Conservation (phyloP, 768 basidiomycete species). For the Mycena epipterygia region DNA sequence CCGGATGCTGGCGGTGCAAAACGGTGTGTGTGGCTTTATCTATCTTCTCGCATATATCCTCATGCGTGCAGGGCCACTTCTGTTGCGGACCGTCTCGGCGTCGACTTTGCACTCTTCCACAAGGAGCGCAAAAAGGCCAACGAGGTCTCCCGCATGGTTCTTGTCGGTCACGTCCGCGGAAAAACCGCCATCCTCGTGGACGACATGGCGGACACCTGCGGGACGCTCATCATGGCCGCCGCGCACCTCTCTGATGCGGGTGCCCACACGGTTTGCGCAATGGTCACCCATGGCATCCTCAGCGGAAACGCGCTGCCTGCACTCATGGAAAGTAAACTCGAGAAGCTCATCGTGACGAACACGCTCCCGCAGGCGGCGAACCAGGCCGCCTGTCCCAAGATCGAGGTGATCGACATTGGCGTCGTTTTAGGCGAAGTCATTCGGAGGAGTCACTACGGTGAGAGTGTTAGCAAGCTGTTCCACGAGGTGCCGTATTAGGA, state of each 20-base stretch:
- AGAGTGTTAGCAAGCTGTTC: constrained; percentile 90
- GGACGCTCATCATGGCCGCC: constrained; percentile 93
- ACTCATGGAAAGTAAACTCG: constrained; percentile 81
- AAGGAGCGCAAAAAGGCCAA: constrained; percentile 98
- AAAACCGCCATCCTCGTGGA: constrained; percentile 96
- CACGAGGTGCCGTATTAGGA: constrained; percentile 85
- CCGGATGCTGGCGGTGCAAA: constrained; percentile 99
- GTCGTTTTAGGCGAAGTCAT: constrained; percentile 88
- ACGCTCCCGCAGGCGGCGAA: constrained; percentile 92
- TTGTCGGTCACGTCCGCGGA: constrained; percentile 93
- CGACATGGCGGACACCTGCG: constrained; percentile 98
- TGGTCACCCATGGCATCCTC: constrained; percentile 97
- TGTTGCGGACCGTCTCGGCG: constrained; percentile 94
- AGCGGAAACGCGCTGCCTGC: constrained; percentile 88
- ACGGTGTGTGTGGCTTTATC: constrained; percentile 66
- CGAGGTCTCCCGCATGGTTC: constrained; percentile 93
- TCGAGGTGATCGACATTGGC: constrained; percentile 95
- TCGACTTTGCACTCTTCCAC: constrained; percentile 99
- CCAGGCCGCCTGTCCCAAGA: constrained; percentile 76
- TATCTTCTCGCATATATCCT: background rate
- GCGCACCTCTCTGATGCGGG: constrained; percentile 91
- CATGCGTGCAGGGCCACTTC: constrained; percentile 84
- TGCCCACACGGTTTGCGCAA: constrained; percentile 86
- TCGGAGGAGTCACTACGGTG: constrained; percentile 94
- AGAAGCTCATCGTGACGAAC: constrained; percentile 98